phyloP scores from a whole-genome alignment of 2,329 filamentous ascomycete genomes.

The Pseudocercospora fuligena region DNA sequence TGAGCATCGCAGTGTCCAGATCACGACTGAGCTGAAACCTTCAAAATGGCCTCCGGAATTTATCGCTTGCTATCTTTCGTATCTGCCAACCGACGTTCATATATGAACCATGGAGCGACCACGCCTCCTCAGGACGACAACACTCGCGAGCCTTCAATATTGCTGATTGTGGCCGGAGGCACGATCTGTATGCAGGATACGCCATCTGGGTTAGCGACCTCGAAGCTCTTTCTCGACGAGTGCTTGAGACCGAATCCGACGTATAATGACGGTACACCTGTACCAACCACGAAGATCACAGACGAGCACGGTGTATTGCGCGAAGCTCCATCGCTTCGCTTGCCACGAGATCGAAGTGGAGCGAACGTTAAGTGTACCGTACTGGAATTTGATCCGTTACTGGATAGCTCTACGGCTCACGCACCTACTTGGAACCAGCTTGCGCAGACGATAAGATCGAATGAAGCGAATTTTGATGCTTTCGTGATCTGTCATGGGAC shows the following conservation, averaged over 20 bases:
- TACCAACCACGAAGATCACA: constrained; percentile 25
- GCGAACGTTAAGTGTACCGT: constrained; percentile 83
- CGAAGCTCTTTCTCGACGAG: constrained; percentile 73
- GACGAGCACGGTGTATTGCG: constrained; percentile 33
- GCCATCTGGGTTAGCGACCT: constrained; percentile 76
- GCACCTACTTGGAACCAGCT: constrained; percentile 86
- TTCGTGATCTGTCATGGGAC: constrained; percentile 92
- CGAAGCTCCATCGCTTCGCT: constrained; percentile 70
- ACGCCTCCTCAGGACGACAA: constrained; percentile 12
- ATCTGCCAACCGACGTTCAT: constrained; percentile 27
- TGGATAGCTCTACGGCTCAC: constrained; percentile 90
- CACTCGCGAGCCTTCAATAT: constrained; percentile 53
- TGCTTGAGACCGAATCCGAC: constrained; percentile 81
- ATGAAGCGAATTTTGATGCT: constrained; percentile 87
- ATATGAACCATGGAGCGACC: constrained; percentile 12
- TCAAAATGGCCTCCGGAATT: constrained; percentile 29
- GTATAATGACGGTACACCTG: constrained; percentile 77
- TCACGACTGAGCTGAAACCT: neutral
- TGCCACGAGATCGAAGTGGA: constrained; percentile 78
- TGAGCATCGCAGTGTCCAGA: neutral
- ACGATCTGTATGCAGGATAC: constrained; percentile 92
- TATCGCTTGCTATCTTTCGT: constrained; percentile 33
- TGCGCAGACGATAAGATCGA: constrained; percentile 75
- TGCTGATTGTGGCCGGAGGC: constrained; percentile 87
- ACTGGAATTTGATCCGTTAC: constrained; percentile 79